Conservation (phyloP, 352 stramenopile genomes). For the Globisporangium paddicum region DNA sequence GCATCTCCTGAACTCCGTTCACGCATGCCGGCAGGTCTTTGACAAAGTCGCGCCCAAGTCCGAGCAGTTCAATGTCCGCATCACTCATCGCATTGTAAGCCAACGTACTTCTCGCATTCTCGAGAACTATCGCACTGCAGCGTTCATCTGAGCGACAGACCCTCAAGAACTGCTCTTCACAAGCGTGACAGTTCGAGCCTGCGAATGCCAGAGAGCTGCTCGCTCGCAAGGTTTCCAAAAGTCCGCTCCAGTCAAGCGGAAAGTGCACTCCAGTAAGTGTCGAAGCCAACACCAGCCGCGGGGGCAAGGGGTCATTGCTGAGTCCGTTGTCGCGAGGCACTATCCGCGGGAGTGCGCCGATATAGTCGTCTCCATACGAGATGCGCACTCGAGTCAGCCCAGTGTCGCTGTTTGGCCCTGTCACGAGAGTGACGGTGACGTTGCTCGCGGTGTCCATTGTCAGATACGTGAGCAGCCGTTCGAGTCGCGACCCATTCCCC, state of each 20-base stretch:
- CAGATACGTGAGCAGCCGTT: slow-evolving; percentile 3
- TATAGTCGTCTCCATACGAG: slow-evolving; percentile 11
- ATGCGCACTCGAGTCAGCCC: not conserved
- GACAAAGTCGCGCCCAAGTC: not conserved
- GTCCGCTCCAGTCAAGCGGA: slow-evolving; percentile 4
- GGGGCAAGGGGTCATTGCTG: not conserved
- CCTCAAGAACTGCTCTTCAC: slow-evolving; percentile 5
- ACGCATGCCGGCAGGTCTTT: not conserved
- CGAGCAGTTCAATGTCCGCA: not conserved
- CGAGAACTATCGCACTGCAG: slow-evolving; percentile 3
- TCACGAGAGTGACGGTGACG: not conserved
- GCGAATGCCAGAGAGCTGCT: not conserved
- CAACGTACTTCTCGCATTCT: not conserved
- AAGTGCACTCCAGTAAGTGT: not conserved
- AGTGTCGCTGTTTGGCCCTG: not conserved
- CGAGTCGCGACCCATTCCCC: slow-evolving; percentile 1
- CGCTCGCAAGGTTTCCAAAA: not conserved
- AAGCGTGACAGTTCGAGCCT: not conserved
- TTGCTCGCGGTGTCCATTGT: slow-evolving; percentile 7
- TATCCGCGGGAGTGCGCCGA: slow-evolving; percentile 2
- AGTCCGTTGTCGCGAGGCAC: not conserved
- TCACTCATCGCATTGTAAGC: not conserved
- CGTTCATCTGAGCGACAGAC: not conserved
- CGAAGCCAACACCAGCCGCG: slow-evolving; percentile 4
- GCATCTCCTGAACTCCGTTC: not conserved